Percentiles rank a stretch among this genome's conserved stretches.
Conservation (phyloP, 495 filamentous ascomycete genomes). For the Stereocaulon alpinum region DNA sequence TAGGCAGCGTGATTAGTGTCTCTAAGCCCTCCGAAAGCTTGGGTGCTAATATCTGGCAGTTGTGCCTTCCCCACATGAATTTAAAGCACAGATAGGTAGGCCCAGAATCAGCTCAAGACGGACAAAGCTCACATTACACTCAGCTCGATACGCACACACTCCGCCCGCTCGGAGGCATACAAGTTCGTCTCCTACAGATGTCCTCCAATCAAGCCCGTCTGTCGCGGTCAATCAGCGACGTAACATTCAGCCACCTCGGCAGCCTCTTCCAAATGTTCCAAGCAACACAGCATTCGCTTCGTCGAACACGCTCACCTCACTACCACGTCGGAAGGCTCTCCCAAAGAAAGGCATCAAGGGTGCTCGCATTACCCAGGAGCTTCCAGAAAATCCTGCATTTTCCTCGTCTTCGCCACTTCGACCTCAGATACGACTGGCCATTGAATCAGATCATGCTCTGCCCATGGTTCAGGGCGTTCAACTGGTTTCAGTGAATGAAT, state of each 20-base stretch:
- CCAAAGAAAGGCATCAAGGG: neutral
- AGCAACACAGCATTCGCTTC: neutral
- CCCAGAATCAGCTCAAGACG: neutral
- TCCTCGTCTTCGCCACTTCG: neutral
- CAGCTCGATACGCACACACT: constrained; percentile 10
- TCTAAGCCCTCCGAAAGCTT: neutral
- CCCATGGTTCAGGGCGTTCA: constrained; percentile 56
- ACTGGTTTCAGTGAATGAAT: constrained; percentile 57
- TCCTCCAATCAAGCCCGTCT: constrained; percentile 32
- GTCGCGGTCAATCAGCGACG: constrained; percentile 27
- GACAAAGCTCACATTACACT: neutral
- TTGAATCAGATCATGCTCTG: constrained; percentile 25
- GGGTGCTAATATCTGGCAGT: constrained; percentile 1
- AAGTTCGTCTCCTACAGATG: constrained; percentile 28
- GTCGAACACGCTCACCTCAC: neutral
- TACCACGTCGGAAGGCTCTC: neutral
- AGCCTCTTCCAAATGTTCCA: neutral
- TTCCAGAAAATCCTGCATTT: neutral
- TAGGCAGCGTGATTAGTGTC: neutral
- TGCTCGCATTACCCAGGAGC: neutral
- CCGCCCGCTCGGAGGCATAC: neutral
- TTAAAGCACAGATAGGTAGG: constrained; percentile 3
- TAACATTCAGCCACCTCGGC: constrained; percentile 11
- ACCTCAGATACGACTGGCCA: neutral
- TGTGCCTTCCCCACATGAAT: neutral